phyloP scores from a whole-genome alignment of 129 eudicot species.

The Artemisia argyi region DNA sequence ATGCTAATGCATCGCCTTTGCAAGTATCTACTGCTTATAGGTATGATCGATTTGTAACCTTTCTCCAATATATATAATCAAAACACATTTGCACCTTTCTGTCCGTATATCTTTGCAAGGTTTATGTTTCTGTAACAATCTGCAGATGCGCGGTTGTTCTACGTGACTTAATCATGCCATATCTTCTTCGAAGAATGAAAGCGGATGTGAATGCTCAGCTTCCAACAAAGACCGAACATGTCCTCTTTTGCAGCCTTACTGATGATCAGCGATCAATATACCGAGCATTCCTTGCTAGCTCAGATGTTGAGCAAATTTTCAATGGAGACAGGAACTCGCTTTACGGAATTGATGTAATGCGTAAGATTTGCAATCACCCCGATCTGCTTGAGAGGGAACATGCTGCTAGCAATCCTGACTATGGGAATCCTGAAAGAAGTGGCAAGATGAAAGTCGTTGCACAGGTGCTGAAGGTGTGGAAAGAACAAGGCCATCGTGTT shows the following conservation, averaged over 20 bases:
- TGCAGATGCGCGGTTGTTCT: constrained; percentile 94
- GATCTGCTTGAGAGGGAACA: constrained; percentile 97
- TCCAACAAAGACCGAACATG: constrained; percentile 90
- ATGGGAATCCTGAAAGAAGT: constrained; percentile 88
- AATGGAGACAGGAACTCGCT: constrained; percentile 84
- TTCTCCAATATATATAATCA: background rate
- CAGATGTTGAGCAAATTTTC: constrained; percentile 94
- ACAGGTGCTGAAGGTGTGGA: constrained; percentile 86
- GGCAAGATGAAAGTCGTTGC: constrained; percentile 92
- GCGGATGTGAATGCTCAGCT: constrained; percentile 90
- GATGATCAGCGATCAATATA: constrained; percentile 70
- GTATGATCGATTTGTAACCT: constrained; percentile 27
- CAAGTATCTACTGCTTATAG: constrained; percentile 99
- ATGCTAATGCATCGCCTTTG: constrained; percentile 97
- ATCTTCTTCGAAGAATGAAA: constrained; percentile 95
- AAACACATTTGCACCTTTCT: background rate
- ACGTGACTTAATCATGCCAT: constrained; percentile 96
- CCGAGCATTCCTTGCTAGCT: constrained; percentile 93
- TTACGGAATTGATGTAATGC: constrained; percentile 94
- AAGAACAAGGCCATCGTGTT: constrained; percentile 91
- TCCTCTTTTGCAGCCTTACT: constrained; percentile 93
- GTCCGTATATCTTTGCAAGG: background rate
- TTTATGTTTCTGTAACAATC: constrained; percentile 13
- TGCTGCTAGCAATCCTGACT: constrained; percentile 66
- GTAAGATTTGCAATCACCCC: constrained; percentile 96